Conservation (phyloP, 139 green algal species). For the Diplosphaera chodatii region DNA sequence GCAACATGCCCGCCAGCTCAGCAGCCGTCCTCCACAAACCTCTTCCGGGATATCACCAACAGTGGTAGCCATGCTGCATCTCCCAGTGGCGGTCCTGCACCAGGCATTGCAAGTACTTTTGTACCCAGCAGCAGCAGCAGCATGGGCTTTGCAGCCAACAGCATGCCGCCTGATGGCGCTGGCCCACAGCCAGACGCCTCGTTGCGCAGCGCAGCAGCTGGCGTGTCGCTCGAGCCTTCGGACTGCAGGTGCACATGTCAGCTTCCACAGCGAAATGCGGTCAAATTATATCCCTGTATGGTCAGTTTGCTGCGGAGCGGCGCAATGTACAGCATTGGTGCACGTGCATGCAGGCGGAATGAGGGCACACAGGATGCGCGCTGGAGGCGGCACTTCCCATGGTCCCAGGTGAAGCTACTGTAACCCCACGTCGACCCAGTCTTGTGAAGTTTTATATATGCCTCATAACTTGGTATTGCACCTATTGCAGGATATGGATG, state of each 20-base stretch:
- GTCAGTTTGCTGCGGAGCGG: slow-evolving; percentile 1
- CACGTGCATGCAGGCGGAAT: slow-evolving; percentile 1
- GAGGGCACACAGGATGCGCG: slow-evolving; percentile 4
- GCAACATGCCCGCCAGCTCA: background rate
- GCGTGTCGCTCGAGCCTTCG: background rate
- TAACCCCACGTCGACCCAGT: no score
- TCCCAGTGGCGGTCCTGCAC: background rate
- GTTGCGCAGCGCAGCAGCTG: slow-evolving; percentile 3
- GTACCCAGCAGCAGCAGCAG: background rate
- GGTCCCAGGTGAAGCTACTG: slow-evolving; percentile 6
- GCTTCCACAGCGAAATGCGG: no score
- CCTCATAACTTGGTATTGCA: slow-evolving; percentile 30
- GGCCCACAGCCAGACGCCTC: slow-evolving; percentile 4
- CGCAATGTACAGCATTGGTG: background rate
- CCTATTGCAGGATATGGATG: slow-evolving; percentile 11
- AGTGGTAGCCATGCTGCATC: background rate
- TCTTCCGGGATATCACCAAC: background rate
- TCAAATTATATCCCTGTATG: no score
- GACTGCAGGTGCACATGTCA: slow-evolving; percentile 9
- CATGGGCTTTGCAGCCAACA: slow-evolving; percentile 2
- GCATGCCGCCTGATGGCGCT: background rate
- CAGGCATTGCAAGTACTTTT: background rate
- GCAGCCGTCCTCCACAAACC: background rate
- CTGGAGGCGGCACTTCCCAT: slow-evolving; percentile 4
- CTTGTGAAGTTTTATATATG: no score